Evolutionary conservation across 2,329 filamentous ascomycete species (phyloP), one percentile per base, ranked within the genome.

Genomic region (Aquanectria penicillioides): DNA sequence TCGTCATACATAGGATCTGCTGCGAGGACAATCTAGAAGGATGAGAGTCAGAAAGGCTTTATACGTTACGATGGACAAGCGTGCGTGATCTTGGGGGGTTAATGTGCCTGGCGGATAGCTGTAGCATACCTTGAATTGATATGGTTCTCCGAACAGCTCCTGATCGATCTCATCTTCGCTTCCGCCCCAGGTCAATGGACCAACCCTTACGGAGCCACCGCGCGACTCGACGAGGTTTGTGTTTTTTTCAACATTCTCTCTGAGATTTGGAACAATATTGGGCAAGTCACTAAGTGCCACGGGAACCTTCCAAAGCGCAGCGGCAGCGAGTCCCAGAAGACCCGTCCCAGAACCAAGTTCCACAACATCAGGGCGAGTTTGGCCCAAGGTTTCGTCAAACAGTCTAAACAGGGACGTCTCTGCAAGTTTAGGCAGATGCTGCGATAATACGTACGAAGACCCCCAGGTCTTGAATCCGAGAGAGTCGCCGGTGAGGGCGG

Each of bases 381-480:
- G 62, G 38, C 71, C 68, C 8, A 74, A 61, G 11, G 72, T 72
- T 53, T 73, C 69, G 33, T 75, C 71, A 13, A 87, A 76, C 7
- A 85, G 65, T 37, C 80, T 76, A 26, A 78, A 78, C 18, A 87
- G 69, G 0, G 78, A 76, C 12, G 74, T 79, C 37, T 73, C 75
- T 7, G 71, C 75, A 33, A 88, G 77, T 11, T 71, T 71, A 17
- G 80, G 79, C 22, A 98, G 83, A 20, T 91, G 87, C 65, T 86
- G 89, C 0, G 94, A 90, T 5, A 98, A 86, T 2, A 96, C 84
- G 71, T 93, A 96, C 0, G 93, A 94, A 0, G 93, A 94, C 1
- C 91, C 92, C 95, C 95, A 98, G 0, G 95, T 99, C 76, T 99
- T 98, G 74, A 96, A 83, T 2, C 95, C 95, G 15, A 98, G 81